Percentiles rank a stretch among this genome's conserved stretches.
Evolutionary conservation across 106 monocot genomes (phyloP).

Genomic region (Acanthochlamys bracteata): DNA sequence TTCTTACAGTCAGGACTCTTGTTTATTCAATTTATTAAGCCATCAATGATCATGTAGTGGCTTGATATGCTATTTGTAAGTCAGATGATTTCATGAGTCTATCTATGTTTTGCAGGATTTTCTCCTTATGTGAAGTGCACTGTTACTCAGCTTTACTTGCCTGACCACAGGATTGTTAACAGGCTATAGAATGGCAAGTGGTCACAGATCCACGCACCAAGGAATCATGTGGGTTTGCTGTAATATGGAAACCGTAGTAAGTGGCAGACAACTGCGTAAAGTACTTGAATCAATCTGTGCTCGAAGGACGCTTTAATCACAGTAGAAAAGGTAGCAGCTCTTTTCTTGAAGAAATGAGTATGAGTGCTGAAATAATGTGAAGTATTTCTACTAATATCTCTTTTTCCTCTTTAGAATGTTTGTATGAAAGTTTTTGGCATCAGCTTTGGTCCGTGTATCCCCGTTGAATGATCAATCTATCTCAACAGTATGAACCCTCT

Average conservation of each 20-base stretch:
- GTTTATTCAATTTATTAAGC: neutral
- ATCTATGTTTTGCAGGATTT: neutral
- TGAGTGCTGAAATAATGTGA: neutral
- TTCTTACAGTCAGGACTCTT: neutral
- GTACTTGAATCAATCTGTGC: conserved; percentile 59
- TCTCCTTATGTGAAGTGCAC: no score
- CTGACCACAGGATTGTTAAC: conserved; percentile 2
- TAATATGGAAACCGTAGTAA: conserved; percentile 62
- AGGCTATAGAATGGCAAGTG: conserved; percentile 70
- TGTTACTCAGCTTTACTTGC: neutral
- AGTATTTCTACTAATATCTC: neutral
- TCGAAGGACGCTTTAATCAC: conserved; percentile 75
- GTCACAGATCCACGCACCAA: conserved; percentile 68
- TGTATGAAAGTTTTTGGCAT: conserved; percentile 58
- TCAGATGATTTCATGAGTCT: neutral
- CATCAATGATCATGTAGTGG: neutral
- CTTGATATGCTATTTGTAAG: neutral
- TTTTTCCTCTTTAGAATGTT: conserved; percentile 32
- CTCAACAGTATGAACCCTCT: conserved; percentile 48
- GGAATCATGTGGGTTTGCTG: conserved; percentile 89
- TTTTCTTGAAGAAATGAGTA: neutral
- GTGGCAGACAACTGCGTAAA: conserved; percentile 67
- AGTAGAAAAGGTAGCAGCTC: conserved; percentile 59
- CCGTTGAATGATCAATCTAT: conserved; percentile 53
- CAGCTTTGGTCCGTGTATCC: conserved; percentile 53